phyloP scores from a whole-genome alignment of 2,329 filamentous ascomycete genomes.

The Talaromyces funiculosus region DNA sequence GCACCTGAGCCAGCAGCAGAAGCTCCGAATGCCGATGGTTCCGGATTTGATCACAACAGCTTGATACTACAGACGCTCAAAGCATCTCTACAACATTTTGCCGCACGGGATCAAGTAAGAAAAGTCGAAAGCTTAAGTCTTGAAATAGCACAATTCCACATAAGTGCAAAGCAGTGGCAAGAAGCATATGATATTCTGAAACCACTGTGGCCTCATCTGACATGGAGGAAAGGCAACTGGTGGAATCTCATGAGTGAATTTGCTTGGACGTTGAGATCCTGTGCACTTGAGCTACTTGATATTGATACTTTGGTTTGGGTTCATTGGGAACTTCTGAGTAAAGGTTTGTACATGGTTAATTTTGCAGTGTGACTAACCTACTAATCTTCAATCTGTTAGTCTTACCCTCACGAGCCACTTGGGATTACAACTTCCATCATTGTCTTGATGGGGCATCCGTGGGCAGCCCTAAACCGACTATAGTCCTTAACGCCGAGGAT shows the following conservation, averaged over 20 bases:
- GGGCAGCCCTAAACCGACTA: constrained; percentile 37
- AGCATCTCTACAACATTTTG: constrained; percentile 47
- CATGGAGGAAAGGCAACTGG: constrained; percentile 59
- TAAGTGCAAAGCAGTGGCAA: constrained; percentile 45
- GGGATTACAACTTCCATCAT: constrained; percentile 44
- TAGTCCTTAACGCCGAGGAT: constrained; percentile 45
- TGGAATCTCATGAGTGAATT: constrained; percentile 51
- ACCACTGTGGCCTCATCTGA: constrained; percentile 51
- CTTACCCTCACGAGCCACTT: constrained; percentile 31
- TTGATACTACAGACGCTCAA: constrained; percentile 47
- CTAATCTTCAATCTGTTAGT: constrained; percentile 19
- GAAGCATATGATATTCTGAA: constrained; percentile 49
- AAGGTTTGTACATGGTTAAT: constrained; percentile 23
- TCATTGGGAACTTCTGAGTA: constrained; percentile 52
- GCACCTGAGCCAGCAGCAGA: constrained; percentile 55
- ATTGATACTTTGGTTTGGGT: constrained; percentile 47
- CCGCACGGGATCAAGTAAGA: constrained; percentile 47
- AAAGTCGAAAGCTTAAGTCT: constrained; percentile 51
- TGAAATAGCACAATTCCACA: constrained; percentile 51
- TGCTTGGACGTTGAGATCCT: constrained; percentile 50
- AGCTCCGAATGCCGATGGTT: constrained; percentile 38
- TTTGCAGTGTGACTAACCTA: not conserved
- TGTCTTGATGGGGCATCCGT: constrained; percentile 38
- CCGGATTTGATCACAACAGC: constrained; percentile 48
- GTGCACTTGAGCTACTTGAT: constrained; percentile 43